Base-by-base conservation (phyloP, 2,329 filamentous ascomycete genomes). In the Niveomyces coronatus region DNA sequence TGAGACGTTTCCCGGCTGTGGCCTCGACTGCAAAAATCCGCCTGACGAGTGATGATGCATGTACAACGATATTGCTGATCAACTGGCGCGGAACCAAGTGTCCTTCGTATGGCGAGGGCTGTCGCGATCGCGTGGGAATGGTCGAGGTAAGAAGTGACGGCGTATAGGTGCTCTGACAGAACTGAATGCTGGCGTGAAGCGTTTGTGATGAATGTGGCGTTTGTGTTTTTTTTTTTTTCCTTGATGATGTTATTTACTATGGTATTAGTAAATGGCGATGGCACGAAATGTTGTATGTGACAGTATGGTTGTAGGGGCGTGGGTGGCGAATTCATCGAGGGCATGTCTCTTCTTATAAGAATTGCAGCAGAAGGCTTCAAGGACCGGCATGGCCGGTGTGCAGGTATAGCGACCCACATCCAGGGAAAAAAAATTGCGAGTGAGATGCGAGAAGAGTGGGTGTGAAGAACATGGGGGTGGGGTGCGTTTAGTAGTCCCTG, bases 41-140 rank as follows among this genome's bases (percentile, higher is more conserved):
- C 58, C 53, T 63, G 63, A 68, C 11, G 56, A 36, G 40, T 69
- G 65, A 18, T 63, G 53, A 48, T 64, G 62, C 64, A 65, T 64
- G 23, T 57, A 50, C 35, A 54, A 51, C 37, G 47, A 35, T 7
- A n/a, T n/a, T n/a, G n/a, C n/a, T n/a, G n/a, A n/a, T n/a, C n/a
- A n/a, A n/a, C n/a, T n/a, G n/a, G n/a, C n/a, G n/a, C n/a, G 40
- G 29, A 27, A 37, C 17, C 1, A 40, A 39, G 13, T 33, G n/a
- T n/a, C n/a, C n/a, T n/a, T n/a, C n/a, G n/a, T n/a, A n/a, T n/a
- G n/a, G n/a, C n/a, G n/a, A n/a, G n/a, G n/a, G n/a, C n/a, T n/a
- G n/a, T n/a, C n/a, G n/a, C n/a, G n/a, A n/a, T n/a, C n/a, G n/a
- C n/a, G n/a, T n/a, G n/a, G n/a, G n/a, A n/a, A n/a, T n/a, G n/a